A percentile compares a stretch with the other conserved stretches of the same genome.
Evolutionary conservation across 2,329 filamentous ascomycete genomes (phyloP).

Genomic region (Phaeosphaeria sp.): DNA sequence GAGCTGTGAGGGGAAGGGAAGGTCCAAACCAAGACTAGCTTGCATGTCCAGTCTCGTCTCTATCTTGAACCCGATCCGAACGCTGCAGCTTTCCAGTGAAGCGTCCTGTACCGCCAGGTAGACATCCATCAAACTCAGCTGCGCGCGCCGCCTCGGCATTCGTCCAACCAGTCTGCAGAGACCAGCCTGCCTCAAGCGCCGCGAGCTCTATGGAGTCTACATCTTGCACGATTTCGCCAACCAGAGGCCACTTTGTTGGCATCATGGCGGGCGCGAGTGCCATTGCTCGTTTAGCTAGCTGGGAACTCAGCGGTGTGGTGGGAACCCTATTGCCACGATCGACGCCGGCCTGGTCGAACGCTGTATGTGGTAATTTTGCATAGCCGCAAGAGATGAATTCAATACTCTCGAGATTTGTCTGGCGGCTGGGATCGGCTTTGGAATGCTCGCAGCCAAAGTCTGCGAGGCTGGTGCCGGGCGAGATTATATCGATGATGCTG

Average conservation of each 20-base stretch:
- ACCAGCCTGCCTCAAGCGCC: slow-evolving; percentile 42
- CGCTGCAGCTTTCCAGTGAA: slow-evolving; percentile 42
- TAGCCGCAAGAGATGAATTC: slow-evolving; percentile 69
- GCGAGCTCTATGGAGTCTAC: slow-evolving; percentile 42
- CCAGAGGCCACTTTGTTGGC: slow-evolving; percentile 39
- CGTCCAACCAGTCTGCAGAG: slow-evolving; percentile 39
- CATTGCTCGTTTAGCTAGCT: slow-evolving; percentile 38
- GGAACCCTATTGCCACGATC: slow-evolving; percentile 23
- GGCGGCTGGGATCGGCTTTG: slow-evolving; percentile 30
- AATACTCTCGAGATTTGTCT: slow-evolving; percentile 51
- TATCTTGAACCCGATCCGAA: slow-evolving; percentile 17
- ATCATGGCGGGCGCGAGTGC: slow-evolving; percentile 48
- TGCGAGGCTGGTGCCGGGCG: slow-evolving; percentile 54
- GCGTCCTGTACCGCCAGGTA: slow-evolving; percentile 51
- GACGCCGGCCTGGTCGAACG: slow-evolving; percentile 44
- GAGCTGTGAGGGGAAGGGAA: background rate
- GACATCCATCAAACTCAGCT: slow-evolving; percentile 50
- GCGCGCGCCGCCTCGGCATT: slow-evolving; percentile 43
- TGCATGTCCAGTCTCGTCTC: background rate
- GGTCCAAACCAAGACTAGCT: background rate
- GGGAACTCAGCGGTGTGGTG: slow-evolving; percentile 15
- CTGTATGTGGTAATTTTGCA: slow-evolving; percentile 49
- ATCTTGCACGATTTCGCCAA: slow-evolving; percentile 51
- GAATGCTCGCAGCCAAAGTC: slow-evolving; percentile 50
- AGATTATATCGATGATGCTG: slow-evolving; percentile 57